Evolutionary conservation across 495 filamentous ascomycete species (phyloP).

Genomic region (Echria macrotheca): DNA sequence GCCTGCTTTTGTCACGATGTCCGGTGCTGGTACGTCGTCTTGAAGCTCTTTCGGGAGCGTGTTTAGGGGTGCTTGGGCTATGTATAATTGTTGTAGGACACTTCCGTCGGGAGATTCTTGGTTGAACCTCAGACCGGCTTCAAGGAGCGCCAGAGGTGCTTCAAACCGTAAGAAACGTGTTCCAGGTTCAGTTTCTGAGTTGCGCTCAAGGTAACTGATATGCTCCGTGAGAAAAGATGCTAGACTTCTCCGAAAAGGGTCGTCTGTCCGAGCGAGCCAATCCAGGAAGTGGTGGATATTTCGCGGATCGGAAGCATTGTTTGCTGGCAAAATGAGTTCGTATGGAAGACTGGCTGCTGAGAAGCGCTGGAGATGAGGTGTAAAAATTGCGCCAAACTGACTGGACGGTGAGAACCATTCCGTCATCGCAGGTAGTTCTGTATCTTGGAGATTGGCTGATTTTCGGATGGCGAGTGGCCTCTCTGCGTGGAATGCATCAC

Average conservation of each 20-base stretch:
- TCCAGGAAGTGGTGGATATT: no score
- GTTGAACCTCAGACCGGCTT: conserved; percentile 33
- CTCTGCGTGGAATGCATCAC: not conserved
- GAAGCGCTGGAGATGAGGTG: no score
- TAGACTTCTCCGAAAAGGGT: no score
- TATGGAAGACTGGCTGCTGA: no score
- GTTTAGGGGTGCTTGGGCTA: conserved; percentile 73
- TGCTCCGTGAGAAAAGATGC: no score
- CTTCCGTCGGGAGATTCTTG: not conserved
- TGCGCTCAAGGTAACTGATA: no score
- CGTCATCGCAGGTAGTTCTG: not conserved
- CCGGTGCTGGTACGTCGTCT: conserved; percentile 63
- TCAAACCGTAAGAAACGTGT: conserved; percentile 30
- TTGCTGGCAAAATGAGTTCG: no score
- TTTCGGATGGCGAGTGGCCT: not conserved
- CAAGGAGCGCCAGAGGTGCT: conserved; percentile 33
- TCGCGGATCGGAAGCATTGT: no score
- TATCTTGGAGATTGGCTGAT: not conserved
- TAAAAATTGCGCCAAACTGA: no score
- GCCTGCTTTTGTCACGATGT: conserved; percentile 54
- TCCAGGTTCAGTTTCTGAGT: not conserved
- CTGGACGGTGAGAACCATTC: not conserved
- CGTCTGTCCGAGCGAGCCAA: no score
- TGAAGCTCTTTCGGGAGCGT: conserved; percentile 56
- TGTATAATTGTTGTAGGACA: conserved; percentile 53